Evolutionary conservation across 1,284 basidiomycete species (phyloP).

Genomic region (Leccinum solheimii): DNA sequence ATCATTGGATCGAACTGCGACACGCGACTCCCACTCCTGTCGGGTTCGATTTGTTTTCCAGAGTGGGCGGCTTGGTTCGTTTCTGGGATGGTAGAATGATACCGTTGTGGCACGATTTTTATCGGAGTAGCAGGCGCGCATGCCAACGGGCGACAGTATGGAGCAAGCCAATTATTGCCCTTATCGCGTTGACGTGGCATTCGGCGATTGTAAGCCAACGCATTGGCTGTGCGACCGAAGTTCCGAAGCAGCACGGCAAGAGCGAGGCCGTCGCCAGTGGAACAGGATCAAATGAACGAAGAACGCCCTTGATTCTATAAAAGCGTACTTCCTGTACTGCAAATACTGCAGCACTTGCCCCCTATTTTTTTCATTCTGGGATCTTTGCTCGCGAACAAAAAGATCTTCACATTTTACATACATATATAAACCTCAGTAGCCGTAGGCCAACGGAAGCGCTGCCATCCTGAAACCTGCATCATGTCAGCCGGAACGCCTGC

Average conservation of each 20-base stretch:
- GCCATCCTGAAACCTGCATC: not conserved
- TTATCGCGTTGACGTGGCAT: not conserved
- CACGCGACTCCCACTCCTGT: not conserved
- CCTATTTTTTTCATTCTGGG: not conserved
- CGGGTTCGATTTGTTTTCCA: conserved; percentile 5
- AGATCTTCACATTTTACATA: not conserved
- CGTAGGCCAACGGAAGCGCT: not conserved
- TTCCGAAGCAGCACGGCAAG: conserved; percentile 1
- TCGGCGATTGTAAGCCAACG: not conserved
- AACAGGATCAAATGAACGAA: not conserved
- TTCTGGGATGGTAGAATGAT: not conserved
- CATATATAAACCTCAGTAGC: not conserved
- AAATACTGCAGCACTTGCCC: no score
- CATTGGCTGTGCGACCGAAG: conserved; percentile 1
- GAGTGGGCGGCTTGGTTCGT: conserved; percentile 9
- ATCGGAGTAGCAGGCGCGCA: conserved; percentile 3
- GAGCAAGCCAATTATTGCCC: not conserved
- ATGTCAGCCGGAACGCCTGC: not conserved
- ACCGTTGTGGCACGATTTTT: not conserved
- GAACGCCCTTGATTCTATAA: not conserved
- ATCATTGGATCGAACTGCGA: conserved; percentile 9
- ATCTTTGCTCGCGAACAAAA: not conserved
- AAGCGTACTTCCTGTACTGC: not conserved
- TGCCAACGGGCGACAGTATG: conserved; percentile 14
- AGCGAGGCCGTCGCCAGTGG: not conserved